Conservation (phyloP, 2,329 filamentous ascomycete genomes). For the Dothistroma pini region DNA sequence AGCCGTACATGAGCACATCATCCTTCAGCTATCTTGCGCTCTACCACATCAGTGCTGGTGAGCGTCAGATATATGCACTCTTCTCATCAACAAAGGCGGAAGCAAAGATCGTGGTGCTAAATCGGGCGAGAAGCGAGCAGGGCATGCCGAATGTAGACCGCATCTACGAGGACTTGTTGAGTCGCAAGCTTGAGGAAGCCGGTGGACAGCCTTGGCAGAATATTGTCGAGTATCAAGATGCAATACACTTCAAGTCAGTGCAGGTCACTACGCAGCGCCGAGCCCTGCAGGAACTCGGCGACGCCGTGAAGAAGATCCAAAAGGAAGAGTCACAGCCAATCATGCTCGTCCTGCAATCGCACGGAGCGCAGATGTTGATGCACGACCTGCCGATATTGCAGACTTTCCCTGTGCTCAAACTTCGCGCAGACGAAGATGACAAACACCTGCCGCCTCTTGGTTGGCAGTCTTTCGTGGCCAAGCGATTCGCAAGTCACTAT, state of each 20-base stretch:
- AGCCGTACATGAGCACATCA: conserved; percentile 71
- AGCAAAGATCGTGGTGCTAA: conserved; percentile 84
- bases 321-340: conserved; percentile 77
- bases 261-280: conserved; percentile 89
- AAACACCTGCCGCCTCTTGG: conserved; percentile 85
- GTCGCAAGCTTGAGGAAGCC: conserved; percentile 62
- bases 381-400: conserved; percentile 81
- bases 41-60: conserved; percentile 86
- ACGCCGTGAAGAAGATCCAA: conserved; percentile 84
- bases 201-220: conserved; percentile 70
- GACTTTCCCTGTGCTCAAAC: conserved; percentile 76
- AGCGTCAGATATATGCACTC: conserved; percentile 87
- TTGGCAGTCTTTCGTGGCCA: conserved; percentile 88
- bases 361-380: conserved; percentile 72
- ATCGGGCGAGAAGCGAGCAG: conserved; percentile 74
- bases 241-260: conserved; percentile 76
- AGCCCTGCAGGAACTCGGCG: conserved; percentile 80
- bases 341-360: conserved; percentile 86
- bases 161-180: conserved; percentile 75
- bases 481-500: conserved; percentile 82
- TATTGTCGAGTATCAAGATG: conserved; percentile 82
- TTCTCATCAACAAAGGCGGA: conserved; percentile 80
- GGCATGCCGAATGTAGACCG: conserved; percentile 87
- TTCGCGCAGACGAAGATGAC: conserved; percentile 79
- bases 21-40: conserved; percentile 75